These are phyloP conservation scores for Mycosphaerelloides madeirae DNA, from an alignment of 2,329 filamentous ascomycete genomes.

Conservation along the genomic window DNA sequence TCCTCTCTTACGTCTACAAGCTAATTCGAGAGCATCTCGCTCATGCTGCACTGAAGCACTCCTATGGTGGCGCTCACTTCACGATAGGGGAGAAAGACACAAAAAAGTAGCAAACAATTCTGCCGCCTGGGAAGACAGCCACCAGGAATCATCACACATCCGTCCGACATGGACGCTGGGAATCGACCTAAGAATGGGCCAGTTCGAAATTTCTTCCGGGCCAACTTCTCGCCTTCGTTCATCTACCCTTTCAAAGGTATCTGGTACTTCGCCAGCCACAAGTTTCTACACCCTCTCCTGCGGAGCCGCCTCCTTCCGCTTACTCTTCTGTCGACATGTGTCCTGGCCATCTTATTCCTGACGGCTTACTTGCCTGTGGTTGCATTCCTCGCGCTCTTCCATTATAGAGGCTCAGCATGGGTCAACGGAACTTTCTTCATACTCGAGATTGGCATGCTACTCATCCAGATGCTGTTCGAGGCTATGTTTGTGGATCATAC, in stretches of 20 bases:
- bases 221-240: slow-evolving; percentile 33
- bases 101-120: slow-evolving; percentile 16
- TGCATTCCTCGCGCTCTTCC: slow-evolving; percentile 83
- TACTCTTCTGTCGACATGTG: slow-evolving; percentile 72
- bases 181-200: slow-evolving; percentile 3
- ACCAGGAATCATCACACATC: background rate
- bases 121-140: slow-evolving; percentile 1
- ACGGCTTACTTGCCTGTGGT: slow-evolving; percentile 87
- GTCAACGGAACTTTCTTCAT: slow-evolving; percentile 82
- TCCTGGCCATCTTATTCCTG: slow-evolving; percentile 80
- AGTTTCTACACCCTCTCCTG: slow-evolving; percentile 78
- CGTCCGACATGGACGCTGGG: slow-evolving; percentile 5
- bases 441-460: slow-evolving; percentile 60
- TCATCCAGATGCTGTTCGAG: slow-evolving; percentile 55
- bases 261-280: slow-evolving; percentile 72
- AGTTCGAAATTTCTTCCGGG: slow-evolving; percentile 21
- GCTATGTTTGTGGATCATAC: slow-evolving; percentile 62
- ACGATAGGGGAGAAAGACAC: no score
- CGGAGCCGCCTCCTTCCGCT: slow-evolving; percentile 72
- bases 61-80: no score
- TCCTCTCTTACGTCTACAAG: no score
- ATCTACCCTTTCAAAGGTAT: slow-evolving; percentile 55
- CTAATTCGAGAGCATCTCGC: no score
- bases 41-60: no score
- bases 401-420: slow-evolving; percentile 73